These are phyloP conservation scores for Coleophoma eucalyptorum DNA, from an alignment of 2,329 filamentous ascomycete species.

Conservation along the genomic window DNA sequence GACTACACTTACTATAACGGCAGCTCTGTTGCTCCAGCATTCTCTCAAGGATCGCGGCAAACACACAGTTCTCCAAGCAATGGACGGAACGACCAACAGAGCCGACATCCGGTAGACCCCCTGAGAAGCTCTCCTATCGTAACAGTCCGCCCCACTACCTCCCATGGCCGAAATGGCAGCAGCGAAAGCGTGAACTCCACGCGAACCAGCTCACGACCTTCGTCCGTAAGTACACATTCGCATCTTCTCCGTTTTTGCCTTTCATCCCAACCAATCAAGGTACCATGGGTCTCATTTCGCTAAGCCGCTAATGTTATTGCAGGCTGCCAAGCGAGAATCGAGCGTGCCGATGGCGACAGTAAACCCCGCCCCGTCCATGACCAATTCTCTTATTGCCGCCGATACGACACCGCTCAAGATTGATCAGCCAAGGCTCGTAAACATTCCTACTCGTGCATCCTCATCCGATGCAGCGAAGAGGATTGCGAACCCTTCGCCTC, in stretches of 20 bases:
- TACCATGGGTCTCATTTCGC: constrained; percentile 15
- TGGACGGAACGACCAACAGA: constrained; percentile 24
- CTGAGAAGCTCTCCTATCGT: constrained; percentile 26
- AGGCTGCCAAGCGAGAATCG: constrained; percentile 58
- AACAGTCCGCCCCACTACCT: constrained; percentile 18
- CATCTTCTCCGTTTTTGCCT: constrained; percentile 16
- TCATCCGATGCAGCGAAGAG: constrained; percentile 59
- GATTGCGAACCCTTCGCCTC: constrained; percentile 63
- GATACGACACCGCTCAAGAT: constrained; percentile 44
- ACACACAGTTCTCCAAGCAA: constrained; percentile 24
- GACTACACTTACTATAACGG: constrained; percentile 11
- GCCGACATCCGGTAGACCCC: constrained; percentile 26
- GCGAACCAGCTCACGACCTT: constrained; percentile 56
- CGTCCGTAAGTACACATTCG: constrained; percentile 55
- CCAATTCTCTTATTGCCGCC: constrained; percentile 19
- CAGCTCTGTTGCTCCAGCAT: constrained; percentile 9
- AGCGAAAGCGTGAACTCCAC: constrained; percentile 61
- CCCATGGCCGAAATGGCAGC: constrained; percentile 45
- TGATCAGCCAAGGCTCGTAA: constrained; percentile 52
- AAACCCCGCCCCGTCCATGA: constrained; percentile 39
- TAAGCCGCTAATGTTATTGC: constrained; percentile 42
- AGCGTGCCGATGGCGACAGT: constrained; percentile 33
- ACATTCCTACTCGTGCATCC: constrained; percentile 58
- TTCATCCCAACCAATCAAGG: constrained; percentile 26
- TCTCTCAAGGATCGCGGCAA: constrained; percentile 23